Evolutionary conservation across 1,139 yeast genomes (phyloP).

Genomic region (Saccharomyces pastorianus): DNA sequence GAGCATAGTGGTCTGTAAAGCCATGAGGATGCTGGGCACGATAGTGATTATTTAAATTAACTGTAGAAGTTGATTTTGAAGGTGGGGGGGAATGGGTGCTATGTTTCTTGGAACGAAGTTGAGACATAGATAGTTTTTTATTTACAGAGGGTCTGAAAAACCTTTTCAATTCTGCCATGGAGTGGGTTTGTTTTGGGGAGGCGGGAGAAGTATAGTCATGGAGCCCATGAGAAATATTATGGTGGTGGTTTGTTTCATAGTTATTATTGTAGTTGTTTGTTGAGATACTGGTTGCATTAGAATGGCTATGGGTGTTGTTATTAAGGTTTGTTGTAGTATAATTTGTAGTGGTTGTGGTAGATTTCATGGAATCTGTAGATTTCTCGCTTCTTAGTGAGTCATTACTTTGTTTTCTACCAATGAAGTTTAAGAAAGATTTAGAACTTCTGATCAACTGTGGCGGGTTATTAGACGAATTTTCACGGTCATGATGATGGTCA

Average conservation of each 20-base stretch:
- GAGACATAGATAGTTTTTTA: conserved; percentile 14
- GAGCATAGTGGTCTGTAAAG: conserved; percentile 23
- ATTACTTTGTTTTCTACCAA: conserved; percentile 23
- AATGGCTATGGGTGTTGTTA: conserved; percentile 5
- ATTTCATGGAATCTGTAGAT: conserved; percentile 18
- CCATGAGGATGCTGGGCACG: conserved; percentile 8
- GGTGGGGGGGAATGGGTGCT: conserved; percentile 8
- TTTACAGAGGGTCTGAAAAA: conserved; percentile 41
- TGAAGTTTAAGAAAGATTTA: conserved; percentile 23
- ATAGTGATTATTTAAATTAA: conserved; percentile 6
- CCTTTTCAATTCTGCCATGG: conserved; percentile 71
- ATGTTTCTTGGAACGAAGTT: conserved; percentile 10
- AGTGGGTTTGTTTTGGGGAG: conserved; percentile 36
- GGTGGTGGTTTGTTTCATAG: conserved; percentile 5
- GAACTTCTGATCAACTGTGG: conserved; percentile 17
- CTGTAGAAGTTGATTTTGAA: conserved; percentile 9
- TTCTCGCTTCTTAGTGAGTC: conserved; percentile 26
- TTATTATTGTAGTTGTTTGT: conserved; percentile 4
- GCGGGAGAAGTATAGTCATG: conserved; percentile 7
- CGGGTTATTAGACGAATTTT: conserved; percentile 2
- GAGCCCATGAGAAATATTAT: conserved; percentile 1
- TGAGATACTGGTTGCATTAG: conserved; percentile 1
- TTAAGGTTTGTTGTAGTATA: not conserved
- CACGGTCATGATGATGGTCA: conserved; percentile 5
- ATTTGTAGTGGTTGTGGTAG: conserved; percentile 1